Evolutionary conservation across 495 filamentous ascomycete genomes (phyloP).

Genomic region (Tuber umbilicatum): DNA sequence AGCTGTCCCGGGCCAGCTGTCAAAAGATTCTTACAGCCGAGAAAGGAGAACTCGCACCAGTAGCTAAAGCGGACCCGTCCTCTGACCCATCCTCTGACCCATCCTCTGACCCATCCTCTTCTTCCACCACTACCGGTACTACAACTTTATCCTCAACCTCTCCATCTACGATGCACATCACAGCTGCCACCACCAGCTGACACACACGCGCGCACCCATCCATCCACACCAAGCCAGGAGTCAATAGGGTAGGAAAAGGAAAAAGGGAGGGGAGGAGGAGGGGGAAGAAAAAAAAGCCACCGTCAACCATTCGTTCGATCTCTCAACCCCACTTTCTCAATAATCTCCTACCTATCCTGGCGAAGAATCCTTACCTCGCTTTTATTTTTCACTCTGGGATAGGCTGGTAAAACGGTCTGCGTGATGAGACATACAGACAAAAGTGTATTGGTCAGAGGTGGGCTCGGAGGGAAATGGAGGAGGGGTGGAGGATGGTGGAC

Average conservation of each 20-base stretch:
- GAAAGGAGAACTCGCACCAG: slow-evolving; percentile 11
- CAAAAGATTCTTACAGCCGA: slow-evolving; percentile 12
- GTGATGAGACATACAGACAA: slow-evolving; percentile 3
- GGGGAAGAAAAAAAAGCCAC: background rate
- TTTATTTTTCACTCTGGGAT: slow-evolving; percentile 4
- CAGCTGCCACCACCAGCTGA: background rate
- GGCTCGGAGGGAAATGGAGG: background rate
- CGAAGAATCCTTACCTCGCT: background rate
- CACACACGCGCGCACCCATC: background rate
- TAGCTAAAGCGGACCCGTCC: background rate
- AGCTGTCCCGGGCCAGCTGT: slow-evolving; percentile 11
- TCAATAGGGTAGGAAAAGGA: background rate
- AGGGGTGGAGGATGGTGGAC: background rate
- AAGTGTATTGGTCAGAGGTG: background rate
- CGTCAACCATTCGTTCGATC: slow-evolving; percentile 2
- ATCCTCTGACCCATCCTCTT: background rate
- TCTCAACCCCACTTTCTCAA: background rate
- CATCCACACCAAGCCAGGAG: background rate
- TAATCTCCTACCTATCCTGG: background rate
- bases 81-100: no score
- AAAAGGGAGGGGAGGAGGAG: background rate
- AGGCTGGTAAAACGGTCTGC: slow-evolving; percentile 4
- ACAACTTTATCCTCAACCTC: background rate
- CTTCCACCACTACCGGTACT: background rate
- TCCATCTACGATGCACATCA: background rate